Conservation (phyloP, 176 grass and related monocot species). For the Secale cereale region DNA sequence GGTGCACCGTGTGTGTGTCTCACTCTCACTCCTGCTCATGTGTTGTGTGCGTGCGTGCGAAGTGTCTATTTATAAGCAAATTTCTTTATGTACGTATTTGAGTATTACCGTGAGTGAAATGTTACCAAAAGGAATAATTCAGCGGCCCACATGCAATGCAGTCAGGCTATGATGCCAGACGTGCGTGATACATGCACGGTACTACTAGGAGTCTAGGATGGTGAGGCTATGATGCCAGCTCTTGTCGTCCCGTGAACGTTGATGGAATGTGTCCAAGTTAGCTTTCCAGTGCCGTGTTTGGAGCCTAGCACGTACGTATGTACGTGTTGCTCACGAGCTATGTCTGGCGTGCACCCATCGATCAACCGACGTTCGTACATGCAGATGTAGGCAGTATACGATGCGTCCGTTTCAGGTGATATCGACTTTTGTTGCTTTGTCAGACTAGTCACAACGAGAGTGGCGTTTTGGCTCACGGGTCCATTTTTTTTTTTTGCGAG, state of each 20-base stretch:
- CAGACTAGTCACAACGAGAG: too few relatives aligned
- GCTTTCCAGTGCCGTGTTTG: neutral
- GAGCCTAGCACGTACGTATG: neutral
- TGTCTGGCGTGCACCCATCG: neutral
- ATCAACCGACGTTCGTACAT: neutral
- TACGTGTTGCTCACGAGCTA: neutral
- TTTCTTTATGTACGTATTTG: too few relatives aligned
- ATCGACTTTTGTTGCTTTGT: neutral
- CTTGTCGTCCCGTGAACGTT: neutral
- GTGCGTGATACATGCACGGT: too few relatives aligned
- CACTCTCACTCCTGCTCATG: neutral
- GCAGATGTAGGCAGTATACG: too few relatives aligned
- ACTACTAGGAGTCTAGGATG: too few relatives aligned
- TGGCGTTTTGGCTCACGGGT: too few relatives aligned
- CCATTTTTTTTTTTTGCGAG: too few relatives aligned
- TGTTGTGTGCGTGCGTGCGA: neutral
- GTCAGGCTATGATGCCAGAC: too few relatives aligned
- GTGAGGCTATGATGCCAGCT: too few relatives aligned
- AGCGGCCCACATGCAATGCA: too few relatives aligned
- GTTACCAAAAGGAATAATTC: too few relatives aligned
- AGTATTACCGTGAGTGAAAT: too few relatives aligned
- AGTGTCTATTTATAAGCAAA: neutral
- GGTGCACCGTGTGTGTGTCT: neutral
- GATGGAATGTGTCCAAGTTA: neutral
- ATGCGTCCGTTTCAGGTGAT: neutral